Conservation (phyloP, 345 rosid species). For the Luvunga scandens region DNA sequence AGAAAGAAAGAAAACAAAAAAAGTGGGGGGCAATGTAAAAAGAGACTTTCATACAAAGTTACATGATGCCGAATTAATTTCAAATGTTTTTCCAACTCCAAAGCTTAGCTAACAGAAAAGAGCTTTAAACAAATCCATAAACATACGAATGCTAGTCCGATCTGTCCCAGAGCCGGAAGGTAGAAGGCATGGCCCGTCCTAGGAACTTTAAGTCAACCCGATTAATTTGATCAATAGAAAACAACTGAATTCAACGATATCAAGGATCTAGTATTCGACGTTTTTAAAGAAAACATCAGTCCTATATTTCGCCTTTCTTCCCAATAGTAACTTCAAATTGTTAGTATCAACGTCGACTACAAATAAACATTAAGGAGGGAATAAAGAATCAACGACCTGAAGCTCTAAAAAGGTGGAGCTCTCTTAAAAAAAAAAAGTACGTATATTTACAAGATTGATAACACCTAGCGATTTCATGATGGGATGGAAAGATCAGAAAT, state of each 20-base stretch:
- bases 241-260: neutral
- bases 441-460: conserved; percentile 41
- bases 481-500: conserved; percentile 4
- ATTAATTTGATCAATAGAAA: neutral
- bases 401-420: conserved; percentile 36
- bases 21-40: too few species aligned
- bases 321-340: conserved; percentile 20
- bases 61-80: neutral
- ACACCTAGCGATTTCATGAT: conserved; percentile 11
- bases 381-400: conserved; percentile 46
- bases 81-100: neutral
- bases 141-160: neutral
- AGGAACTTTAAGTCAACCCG: neutral
- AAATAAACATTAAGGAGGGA: conserved; percentile 19
- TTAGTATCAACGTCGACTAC: conserved; percentile 12
- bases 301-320: conserved; percentile 18
- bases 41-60: neutral
- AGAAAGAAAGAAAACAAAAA: neutral
- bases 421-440: conserved; percentile 19
- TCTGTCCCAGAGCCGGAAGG: neutral
- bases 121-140: neutral
- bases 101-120: neutral
- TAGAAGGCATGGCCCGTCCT: too few species aligned
- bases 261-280: neutral
- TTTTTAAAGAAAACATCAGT: conserved; percentile 10